phyloP scores from a whole-genome alignment of 2,329 filamentous ascomycete genomes.

The Penicillium palitans region DNA sequence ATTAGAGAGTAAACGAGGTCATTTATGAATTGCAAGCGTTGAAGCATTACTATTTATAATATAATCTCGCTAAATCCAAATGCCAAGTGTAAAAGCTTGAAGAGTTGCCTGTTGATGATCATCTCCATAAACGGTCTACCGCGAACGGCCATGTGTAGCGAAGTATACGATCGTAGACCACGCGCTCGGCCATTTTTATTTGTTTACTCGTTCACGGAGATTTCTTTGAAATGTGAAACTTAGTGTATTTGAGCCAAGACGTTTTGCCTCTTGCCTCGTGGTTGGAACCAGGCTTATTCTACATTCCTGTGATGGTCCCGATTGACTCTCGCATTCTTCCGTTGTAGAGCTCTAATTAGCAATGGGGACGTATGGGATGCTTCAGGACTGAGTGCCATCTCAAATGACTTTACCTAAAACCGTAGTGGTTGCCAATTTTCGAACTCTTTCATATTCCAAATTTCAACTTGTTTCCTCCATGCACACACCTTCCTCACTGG shows the following conservation, averaged over 20 bases:
- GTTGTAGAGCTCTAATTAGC: slow-evolving; percentile 12
- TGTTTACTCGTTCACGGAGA: slow-evolving; percentile 14
- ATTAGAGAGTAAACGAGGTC: neutral
- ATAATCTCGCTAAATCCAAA: neutral
- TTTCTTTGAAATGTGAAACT: slow-evolving; percentile 3
- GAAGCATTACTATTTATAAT: slow-evolving; percentile 1
- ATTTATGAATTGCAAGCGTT: neutral
- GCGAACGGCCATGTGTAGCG: slow-evolving; percentile 19
- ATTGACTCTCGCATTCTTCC: slow-evolving; percentile 24
- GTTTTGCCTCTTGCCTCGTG: slow-evolving; percentile 21
- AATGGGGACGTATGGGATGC: slow-evolving; percentile 8
- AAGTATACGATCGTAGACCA: slow-evolving; percentile 1
- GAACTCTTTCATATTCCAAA: neutral
- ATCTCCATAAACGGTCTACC: slow-evolving; percentile 11
- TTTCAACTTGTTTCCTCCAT: neutral
- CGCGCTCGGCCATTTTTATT: slow-evolving; percentile 10
- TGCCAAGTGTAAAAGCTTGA: neutral
- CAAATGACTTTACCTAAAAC: neutral
- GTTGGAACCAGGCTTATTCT: slow-evolving; percentile 13
- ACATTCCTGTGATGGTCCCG: slow-evolving; percentile 25
- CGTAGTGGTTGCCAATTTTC: neutral
- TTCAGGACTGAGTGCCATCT: neutral
- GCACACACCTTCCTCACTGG: neutral
- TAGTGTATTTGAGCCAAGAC: neutral
- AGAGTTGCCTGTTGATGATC: slow-evolving; percentile 5